Base-by-base conservation (phyloP, 1,284 basidiomycete genomes). In the Caloboletus firmus region DNA sequence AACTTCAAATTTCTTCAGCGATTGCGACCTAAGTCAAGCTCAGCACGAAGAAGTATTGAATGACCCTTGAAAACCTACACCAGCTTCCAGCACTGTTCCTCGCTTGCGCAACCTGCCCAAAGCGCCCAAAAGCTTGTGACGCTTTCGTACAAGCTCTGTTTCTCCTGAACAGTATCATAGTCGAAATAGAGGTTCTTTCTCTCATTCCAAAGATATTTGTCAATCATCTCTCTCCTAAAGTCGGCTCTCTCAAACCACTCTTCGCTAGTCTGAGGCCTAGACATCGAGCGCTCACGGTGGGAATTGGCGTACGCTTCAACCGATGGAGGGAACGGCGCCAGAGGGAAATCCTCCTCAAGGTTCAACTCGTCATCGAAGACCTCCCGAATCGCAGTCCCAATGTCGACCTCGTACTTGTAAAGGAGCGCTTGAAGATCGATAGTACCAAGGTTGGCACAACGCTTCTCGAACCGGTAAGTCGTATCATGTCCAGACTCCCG, bases 401-500 rank as follows among this genome's bases (percentile, higher is more conserved):
- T 95, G 67, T 95, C 93, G 54, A 93, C 82, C 72, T 97, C 94
- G 73, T 96, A 97, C 84, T 99, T 99, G 77, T 89, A 91, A 53
- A 91, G 69, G 67, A 91, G 74, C 40, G 95, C 85, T 75, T 98
- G 96, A 61, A 99, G 79, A 71, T 99, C 96, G 68, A 99, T 91
- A 13, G 96, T 99, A 8, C 88, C 95, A 36, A 99, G 84, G 74
- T 98, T 95, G 22, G 94, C 96, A 66, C 95, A 98, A 7, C 88
- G 85, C 73, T 94, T 95, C 79, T 99, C 96, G 67, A 98, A 91
- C 12, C 97, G 87, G 73, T 98, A 99, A 4, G 94, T 92, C 56
- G 96, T 99, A 73, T 99, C 96, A 74, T 99, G 96, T 30, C 96
- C 96, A 30, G 89, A 92, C 75, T 95, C 93, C 51, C 95, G 89